These are phyloP conservation scores for Spiromastix sp. DNA, from an alignment of 2,329 filamentous ascomycete genomes.

Conservation along the genomic window DNA sequence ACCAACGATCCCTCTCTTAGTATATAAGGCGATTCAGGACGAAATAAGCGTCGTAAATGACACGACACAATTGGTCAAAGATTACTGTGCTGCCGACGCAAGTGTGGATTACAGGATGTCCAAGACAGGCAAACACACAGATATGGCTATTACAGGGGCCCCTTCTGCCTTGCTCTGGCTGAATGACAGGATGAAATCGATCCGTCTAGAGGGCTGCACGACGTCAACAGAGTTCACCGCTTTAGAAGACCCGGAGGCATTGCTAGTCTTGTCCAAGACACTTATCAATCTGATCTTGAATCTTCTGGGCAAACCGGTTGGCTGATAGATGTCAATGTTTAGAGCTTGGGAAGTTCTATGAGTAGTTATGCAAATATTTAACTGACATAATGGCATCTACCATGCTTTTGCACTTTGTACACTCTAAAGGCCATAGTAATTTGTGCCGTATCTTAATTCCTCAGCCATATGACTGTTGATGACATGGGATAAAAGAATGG, in stretches of 20 bases:
- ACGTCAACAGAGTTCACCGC: constrained; percentile 11
- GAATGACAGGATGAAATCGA: constrained; percentile 14
- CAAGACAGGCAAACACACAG: constrained; percentile 30
- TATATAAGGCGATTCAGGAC: constrained; percentile 42
- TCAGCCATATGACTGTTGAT: no score
- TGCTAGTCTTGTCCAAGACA: neutral
- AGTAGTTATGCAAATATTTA: no score
- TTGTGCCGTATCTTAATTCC: no score
- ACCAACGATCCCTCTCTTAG: constrained; percentile 38
- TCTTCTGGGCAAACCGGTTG: neutral
- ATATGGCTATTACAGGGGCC: constrained; percentile 25
- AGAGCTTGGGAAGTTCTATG: no score
- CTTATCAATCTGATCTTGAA: neutral
- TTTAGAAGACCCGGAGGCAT: constrained; percentile 8
- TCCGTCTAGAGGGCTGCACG: constrained; percentile 9
- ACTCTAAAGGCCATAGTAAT: no score
- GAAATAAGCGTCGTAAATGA: constrained; percentile 34
- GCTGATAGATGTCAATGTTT: neutral
- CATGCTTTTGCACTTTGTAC: no score
- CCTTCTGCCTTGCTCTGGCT: constrained; percentile 23
- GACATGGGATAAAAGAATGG: no score
- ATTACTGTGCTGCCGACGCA: constrained; percentile 33
- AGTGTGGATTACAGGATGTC: constrained; percentile 38
- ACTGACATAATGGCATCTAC: no score
- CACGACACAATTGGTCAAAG: constrained; percentile 33